Conservation (phyloP, 805 yeast species). For the Metschnikowia lunata region DNA sequence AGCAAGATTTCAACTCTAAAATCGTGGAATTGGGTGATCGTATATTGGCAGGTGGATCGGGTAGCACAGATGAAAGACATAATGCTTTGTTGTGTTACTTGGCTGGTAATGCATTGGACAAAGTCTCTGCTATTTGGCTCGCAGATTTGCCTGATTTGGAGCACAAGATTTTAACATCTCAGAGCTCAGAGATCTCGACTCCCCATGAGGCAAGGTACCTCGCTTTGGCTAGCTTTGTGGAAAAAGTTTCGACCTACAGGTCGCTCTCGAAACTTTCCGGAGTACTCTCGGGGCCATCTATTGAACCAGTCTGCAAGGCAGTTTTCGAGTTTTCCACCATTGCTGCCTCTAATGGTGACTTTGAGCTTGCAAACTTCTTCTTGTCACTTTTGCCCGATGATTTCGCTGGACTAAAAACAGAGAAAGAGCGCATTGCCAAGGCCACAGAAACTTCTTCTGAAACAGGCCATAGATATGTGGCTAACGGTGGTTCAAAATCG, state of each 20-base stretch:
- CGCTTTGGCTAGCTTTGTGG: slow-evolving; percentile 76
- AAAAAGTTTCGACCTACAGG: slow-evolving; percentile 74
- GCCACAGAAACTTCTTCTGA: slow-evolving; percentile 45
- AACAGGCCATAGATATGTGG: neutral
- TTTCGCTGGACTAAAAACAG: slow-evolving; percentile 63
- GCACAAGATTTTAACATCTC: slow-evolving; percentile 37
- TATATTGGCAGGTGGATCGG: slow-evolving; percentile 32
- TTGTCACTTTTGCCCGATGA: slow-evolving; percentile 69
- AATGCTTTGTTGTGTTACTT: slow-evolving; percentile 74
- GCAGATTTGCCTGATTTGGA: slow-evolving; percentile 54
- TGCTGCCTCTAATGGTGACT: slow-evolving; percentile 77
- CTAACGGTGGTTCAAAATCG: slow-evolving; percentile 3
- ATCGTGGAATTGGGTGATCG: slow-evolving; percentile 76
- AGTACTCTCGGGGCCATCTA: slow-evolving; percentile 38
- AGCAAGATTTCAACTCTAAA: slow-evolving; percentile 47
- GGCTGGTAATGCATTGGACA: slow-evolving; percentile 77
- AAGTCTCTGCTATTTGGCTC: slow-evolving; percentile 79
- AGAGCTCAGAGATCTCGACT: slow-evolving; percentile 44
- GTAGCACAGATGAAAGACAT: slow-evolving; percentile 45
- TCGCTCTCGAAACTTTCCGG: slow-evolving; percentile 40
- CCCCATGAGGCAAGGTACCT: slow-evolving; percentile 81
- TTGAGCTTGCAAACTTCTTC: slow-evolving; percentile 72
- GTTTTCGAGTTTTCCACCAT: slow-evolving; percentile 78
- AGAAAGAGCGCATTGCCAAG: slow-evolving; percentile 71
- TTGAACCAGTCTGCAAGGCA: slow-evolving; percentile 51